A percentile compares a stretch with the other conserved stretches of the same genome.
Evolutionary conservation across 2,329 filamentous ascomycete genomes (phyloP).

Genomic region (Penicillium sp.): DNA sequence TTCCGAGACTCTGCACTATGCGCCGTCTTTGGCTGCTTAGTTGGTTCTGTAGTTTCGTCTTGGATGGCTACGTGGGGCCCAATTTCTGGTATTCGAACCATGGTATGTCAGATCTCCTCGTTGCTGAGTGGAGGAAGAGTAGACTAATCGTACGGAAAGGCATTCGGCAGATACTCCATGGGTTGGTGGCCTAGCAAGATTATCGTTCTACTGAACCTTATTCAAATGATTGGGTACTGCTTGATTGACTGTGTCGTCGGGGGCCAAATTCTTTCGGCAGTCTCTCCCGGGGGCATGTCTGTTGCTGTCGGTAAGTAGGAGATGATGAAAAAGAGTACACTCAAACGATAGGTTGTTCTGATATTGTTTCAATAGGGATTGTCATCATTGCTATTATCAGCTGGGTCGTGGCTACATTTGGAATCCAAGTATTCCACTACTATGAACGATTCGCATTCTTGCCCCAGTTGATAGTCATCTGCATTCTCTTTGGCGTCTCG

Average conservation of each 20-base stretch:
- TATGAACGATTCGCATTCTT: constrained; percentile 72
- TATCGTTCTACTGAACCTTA: constrained; percentile 65
- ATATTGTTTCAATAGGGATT: constrained; percentile 48
- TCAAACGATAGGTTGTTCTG: background rate
- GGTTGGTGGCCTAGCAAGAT: constrained; percentile 70
- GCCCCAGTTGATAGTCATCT: constrained; percentile 64
- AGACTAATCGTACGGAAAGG: constrained; percentile 34
- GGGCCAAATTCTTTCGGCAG: constrained; percentile 70
- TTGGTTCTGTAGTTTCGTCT: constrained; percentile 60
- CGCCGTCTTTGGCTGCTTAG: constrained; percentile 60
- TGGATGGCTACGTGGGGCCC: constrained; percentile 68
- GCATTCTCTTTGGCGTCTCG: constrained; percentile 65
- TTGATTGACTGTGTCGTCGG: constrained; percentile 69
- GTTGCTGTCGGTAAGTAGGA: constrained; percentile 60
- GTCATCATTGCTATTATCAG: constrained; percentile 66
- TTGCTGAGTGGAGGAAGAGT: background rate
- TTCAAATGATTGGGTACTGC: constrained; percentile 65
- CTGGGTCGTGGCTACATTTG: constrained; percentile 69
- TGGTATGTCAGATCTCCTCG: constrained; percentile 46
- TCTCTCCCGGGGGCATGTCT: constrained; percentile 62
- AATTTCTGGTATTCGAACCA: constrained; percentile 63
- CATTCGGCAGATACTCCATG: constrained; percentile 65
- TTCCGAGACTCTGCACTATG: constrained; percentile 62
- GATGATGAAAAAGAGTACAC: background rate
- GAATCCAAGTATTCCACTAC: constrained; percentile 68